Evolutionary conservation across 495 filamentous ascomycete genomes (phyloP), one percentile per base, ranked within the genome.

Genomic region (Xylona heveae): DNA sequence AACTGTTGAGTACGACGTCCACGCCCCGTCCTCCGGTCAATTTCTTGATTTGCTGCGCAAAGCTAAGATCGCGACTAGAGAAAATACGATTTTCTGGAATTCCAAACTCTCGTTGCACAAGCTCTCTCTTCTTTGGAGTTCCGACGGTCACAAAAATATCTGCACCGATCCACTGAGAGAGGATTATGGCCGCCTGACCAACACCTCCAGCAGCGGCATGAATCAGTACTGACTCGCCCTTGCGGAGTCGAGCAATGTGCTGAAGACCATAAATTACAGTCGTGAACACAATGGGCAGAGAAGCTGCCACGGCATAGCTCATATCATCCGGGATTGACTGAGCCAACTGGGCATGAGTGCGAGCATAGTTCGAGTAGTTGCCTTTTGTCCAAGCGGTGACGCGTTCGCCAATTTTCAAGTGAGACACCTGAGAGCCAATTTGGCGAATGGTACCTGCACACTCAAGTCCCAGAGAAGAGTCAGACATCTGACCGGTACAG

Each of bases 21-120:
- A 74, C 66, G 0, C 72, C 71, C 7, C 49, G 38, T 10, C 61
- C 56, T 19, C 49, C 33, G 2, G 68, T 76, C 9, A 48, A 45
- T 0, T 45, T 34, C 15, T 59, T 42, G 1, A 70, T 38, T 9
- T 47, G 57, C 13, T 52, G 39, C 0, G 51, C 35, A 34, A 66
- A 69, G 1, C 52, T 47, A 1, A 47, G 38, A 18, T 56, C 51
- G 10, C 58, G 45, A 20, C 55, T 64, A 25, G 57, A 55, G 44
- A 72, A 64, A 25, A 71, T 68, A 16, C 54, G 56, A 2, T 58
- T 48, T 0, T 52, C 44, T 0, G 59, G 43, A 28, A 60, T 49
- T 2, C 34, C 41, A 24, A 14, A 24, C 28, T 24, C 31, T 12
- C 32, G 34, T 12, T 24, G 34, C 26, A 36, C 36, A n/a, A 38